Evolutionary conservation across 192 early-diverging fungal species (phyloP).

Genomic region (Gaertneriomyces semiglobifer): DNA sequence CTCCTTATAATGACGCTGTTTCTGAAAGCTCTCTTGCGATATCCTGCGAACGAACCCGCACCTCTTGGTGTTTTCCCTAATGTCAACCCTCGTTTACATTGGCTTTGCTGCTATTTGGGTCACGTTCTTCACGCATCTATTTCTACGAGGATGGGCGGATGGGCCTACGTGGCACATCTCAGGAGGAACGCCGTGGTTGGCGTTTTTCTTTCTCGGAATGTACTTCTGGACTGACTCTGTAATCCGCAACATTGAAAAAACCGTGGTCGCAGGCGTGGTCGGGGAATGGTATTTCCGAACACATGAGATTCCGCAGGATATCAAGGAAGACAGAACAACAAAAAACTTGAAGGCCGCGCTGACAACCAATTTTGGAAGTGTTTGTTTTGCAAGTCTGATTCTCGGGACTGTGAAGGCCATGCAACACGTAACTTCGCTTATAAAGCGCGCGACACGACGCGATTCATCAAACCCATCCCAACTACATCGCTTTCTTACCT

Average conservation of each 20-base stretch:
- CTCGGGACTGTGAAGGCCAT: slow-evolving; percentile 55
- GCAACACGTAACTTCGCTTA: slow-evolving; percentile 34
- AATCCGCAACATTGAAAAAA: slow-evolving; percentile 68
- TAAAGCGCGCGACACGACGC: slow-evolving; percentile 9
- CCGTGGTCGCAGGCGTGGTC: slow-evolving; percentile 64
- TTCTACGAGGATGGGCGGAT: slow-evolving; percentile 46
- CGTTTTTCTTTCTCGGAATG: slow-evolving; percentile 60
- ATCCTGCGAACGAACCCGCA: slow-evolving; percentile 68
- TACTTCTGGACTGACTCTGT: slow-evolving; percentile 75
- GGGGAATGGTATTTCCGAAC: slow-evolving; percentile 80
- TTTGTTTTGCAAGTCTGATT: slow-evolving; percentile 62
- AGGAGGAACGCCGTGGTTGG: slow-evolving; percentile 48
- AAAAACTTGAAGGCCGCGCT: slow-evolving; percentile 40
- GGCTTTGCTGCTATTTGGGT: slow-evolving; percentile 66
- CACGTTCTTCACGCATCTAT: slow-evolving; percentile 61
- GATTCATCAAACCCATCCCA: slow-evolving; percentile 16
- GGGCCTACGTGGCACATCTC: slow-evolving; percentile 50
- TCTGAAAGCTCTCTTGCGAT: slow-evolving; percentile 63
- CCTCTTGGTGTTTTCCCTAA: slow-evolving; percentile 62
- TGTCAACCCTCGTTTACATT: slow-evolving; percentile 54
- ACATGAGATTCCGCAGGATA: slow-evolving; percentile 18
- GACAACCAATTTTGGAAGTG: slow-evolving; percentile 63
- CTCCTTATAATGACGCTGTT: not conserved
- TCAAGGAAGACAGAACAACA: slow-evolving; percentile 29
- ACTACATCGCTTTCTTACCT: slow-evolving; percentile 12